Conservation (phyloP, 805 yeast genomes). For the Yarrowia bubula region DNA sequence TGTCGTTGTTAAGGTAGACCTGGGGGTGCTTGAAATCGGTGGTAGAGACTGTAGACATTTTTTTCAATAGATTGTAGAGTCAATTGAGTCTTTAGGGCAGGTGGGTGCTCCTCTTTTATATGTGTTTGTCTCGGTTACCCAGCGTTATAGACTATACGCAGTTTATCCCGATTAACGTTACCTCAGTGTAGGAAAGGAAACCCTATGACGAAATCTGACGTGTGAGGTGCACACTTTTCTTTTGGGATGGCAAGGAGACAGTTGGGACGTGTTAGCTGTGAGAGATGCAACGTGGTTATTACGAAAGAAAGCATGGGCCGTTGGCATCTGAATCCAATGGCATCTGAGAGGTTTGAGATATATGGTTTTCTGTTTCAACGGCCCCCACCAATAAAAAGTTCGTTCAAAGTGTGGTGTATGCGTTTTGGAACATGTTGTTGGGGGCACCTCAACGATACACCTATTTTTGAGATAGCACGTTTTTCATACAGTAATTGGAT, state of each 20-base stretch:
- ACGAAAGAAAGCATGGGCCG: background rate
- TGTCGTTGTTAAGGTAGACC: conserved; percentile 62
- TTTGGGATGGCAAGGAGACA: background rate
- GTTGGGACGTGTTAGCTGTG: background rate
- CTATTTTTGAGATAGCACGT: background rate
- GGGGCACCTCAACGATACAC: background rate
- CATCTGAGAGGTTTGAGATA: background rate
- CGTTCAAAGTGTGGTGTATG: background rate
- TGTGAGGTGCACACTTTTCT: conserved; percentile 7
- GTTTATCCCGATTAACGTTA: conserved; percentile 9
- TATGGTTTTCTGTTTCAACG: background rate
- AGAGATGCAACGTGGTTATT: background rate
- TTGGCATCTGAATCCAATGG: no score
- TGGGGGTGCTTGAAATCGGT: conserved; percentile 30
- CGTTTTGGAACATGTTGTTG: background rate
- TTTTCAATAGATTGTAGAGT: background rate
- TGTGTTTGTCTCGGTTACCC: background rate
- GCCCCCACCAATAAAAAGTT: background rate
- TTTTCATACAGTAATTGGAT: background rate
- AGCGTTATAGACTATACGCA: background rate
- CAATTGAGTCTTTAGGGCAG: background rate
- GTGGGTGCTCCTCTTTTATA: conserved; percentile 7
- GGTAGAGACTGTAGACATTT: conserved; percentile 26
- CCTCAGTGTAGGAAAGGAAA: background rate
- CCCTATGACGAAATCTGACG: conserved; percentile 21